A percentile compares a stretch with the other conserved stretches of the same genome.
phyloP scores from a whole-genome alignment of 2,329 filamentous ascomycete species.

The Sporothrix sp. region DNA sequence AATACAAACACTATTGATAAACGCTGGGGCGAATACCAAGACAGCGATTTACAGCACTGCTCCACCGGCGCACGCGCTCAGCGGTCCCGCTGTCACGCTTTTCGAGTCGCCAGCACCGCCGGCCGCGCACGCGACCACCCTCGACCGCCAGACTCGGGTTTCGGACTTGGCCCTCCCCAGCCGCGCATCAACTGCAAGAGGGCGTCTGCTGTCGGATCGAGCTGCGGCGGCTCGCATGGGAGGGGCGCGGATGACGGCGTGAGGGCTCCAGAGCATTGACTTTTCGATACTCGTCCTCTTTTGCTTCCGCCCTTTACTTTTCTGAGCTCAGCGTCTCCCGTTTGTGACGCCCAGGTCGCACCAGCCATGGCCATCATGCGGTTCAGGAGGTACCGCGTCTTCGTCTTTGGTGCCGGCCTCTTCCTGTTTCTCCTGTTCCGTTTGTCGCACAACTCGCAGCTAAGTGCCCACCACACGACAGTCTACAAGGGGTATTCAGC shows the following conservation, averaged over 20 bases:
- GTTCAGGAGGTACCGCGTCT: conserved; percentile 51
- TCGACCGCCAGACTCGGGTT: conserved; percentile 7
- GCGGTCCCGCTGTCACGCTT: not conserved
- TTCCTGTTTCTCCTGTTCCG: conserved; percentile 46
- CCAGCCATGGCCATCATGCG: conserved; percentile 36
- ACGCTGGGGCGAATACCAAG: too few relatives aligned
- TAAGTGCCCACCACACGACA: conserved; percentile 20
- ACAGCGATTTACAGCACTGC: not conserved
- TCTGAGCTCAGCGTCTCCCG: not conserved
- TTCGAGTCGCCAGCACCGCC: not conserved
- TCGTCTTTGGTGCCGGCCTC: conserved; percentile 45
- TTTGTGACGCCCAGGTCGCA: not conserved
- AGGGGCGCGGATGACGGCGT: conserved; percentile 1
- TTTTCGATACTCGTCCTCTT: not conserved
- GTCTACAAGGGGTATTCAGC: conserved; percentile 16
- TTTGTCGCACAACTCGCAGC: conserved; percentile 32
- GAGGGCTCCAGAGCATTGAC: not conserved
- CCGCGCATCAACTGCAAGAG: conserved; percentile 1
- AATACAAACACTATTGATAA: too few relatives aligned
- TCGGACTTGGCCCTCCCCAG: not conserved
- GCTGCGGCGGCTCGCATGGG: not conserved
- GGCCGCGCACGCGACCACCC: conserved; percentile 5
- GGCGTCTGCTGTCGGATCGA: not conserved
- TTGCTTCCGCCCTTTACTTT: not conserved
- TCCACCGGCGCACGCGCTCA: not conserved